Conservation (phyloP, 2,329 filamentous ascomycete genomes). For the Pyrenophora seminiperda region DNA sequence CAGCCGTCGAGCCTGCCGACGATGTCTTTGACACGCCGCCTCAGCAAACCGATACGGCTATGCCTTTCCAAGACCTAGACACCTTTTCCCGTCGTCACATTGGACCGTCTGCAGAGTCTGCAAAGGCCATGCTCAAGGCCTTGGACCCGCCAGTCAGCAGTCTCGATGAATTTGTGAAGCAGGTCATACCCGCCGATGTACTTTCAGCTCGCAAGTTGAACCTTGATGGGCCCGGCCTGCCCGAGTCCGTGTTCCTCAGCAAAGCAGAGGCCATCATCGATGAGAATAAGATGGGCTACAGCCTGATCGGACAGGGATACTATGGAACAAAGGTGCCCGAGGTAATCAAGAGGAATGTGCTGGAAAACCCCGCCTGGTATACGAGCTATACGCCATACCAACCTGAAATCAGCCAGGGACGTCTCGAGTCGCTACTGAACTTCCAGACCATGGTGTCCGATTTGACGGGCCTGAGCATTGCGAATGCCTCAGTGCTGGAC, state of each 20-base stretch:
- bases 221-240: constrained; percentile 54
- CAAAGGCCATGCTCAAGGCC: constrained; percentile 76
- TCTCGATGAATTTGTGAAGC: constrained; percentile 80
- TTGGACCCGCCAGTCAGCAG: constrained; percentile 74
- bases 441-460: constrained; percentile 94
- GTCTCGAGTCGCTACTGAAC: constrained; percentile 89
- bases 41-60: constrained; percentile 22
- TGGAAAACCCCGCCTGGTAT: constrained; percentile 96
- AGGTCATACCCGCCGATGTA: constrained; percentile 83
- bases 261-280: constrained; percentile 60
- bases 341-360: constrained; percentile 89
- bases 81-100: constrained; percentile 85
- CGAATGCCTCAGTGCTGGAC: constrained; percentile 89
- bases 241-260: constrained; percentile 65
- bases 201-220: constrained; percentile 68
- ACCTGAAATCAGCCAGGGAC: constrained; percentile 94
- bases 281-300: constrained; percentile 66
- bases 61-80: constrained; percentile 57
- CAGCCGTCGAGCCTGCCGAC: constrained; percentile 31
- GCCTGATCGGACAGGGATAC: constrained; percentile 87
- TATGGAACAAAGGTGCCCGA: constrained; percentile 83
- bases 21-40: constrained; percentile 40
- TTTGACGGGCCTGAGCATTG: constrained; percentile 81
- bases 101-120: constrained; percentile 73
- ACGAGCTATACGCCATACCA: constrained; percentile 98